Evolutionary conservation across 805 yeast genomes (phyloP).

Genomic region (Diddensiella transvaalensis): DNA sequence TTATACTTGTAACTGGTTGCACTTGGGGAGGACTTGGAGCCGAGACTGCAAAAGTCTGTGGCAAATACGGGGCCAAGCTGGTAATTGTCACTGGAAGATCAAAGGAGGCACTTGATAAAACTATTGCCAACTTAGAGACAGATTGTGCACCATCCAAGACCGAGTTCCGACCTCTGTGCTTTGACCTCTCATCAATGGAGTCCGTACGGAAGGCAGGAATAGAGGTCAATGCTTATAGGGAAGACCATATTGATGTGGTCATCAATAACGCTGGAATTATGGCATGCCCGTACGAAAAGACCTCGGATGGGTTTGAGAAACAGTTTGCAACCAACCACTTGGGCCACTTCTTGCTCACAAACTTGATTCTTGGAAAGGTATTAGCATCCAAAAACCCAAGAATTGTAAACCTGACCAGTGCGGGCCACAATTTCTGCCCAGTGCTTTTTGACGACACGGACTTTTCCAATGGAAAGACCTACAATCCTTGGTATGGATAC

Average conservation of each 20-base stretch:
- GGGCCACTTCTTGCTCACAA: constrained; percentile 68
- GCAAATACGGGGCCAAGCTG: constrained; percentile 11
- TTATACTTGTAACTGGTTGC: constrained; percentile 14
- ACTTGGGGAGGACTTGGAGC: constrained; percentile 19
- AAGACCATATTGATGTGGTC: constrained; percentile 50
- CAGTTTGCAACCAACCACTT: constrained; percentile 77
- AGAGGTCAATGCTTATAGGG: constrained; percentile 12
- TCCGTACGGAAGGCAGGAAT: constrained; percentile 8
- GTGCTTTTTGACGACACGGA: constrained; percentile 9
- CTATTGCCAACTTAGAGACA: constrained; percentile 7
- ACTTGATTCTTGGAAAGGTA: constrained; percentile 25
- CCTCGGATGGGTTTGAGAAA: constrained; percentile 69
- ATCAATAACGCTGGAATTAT: constrained; percentile 78
- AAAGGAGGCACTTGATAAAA: constrained; percentile 3
- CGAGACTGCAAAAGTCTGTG: constrained; percentile 14
- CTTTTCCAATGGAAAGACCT: constrained; percentile 10
- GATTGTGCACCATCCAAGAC: constrained; percentile 10
- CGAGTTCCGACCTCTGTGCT: constrained; percentile 4
- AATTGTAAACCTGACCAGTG: constrained; percentile 8
- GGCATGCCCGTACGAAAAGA: constrained; percentile 62
- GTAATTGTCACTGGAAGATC: constrained; percentile 14
- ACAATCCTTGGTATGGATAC: constrained; percentile 35
- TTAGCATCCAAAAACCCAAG: constrained; percentile 1
- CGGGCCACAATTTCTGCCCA: constrained; percentile 14
- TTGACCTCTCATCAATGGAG: constrained; percentile 18